Base-by-base conservation (phyloP, 257 asterid genomes). In the Gentiana macrophylla region DNA sequence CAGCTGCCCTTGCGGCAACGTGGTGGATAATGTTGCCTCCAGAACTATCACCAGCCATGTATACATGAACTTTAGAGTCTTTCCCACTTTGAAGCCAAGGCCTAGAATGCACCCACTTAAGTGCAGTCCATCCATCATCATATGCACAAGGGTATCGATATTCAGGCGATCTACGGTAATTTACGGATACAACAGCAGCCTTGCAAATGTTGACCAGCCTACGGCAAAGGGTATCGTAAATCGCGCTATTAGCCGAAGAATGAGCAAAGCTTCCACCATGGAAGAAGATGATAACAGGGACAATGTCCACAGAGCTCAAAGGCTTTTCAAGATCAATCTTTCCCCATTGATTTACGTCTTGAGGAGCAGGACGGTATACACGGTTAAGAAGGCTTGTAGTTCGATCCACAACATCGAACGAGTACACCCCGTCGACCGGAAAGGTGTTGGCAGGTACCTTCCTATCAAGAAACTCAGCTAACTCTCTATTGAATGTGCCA, bases 241-340 rank as follows among this genome's bases (percentile, higher is more conserved):
- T 77, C 10, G 79, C 77, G 64, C 82, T 72, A 52, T 77, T 70
- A 13, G 79, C 74, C 13, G 82, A 72, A 6, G 82, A 77, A 64
- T 77, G 82, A 37, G 72, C 53, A 45, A 77, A 77, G 61, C 82
- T 77, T 50, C 82, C 82, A 5, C 82, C 82, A 12, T 76, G 82
- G 56, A 72, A 76, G 67, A 69, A 76, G 3, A 72, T 5, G 13
- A 76, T 69, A 15, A 76, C 74, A 1, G 82, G 82, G 15, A 69
- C 70, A 37, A 67, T 47, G 36, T 76, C 82, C 1, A 69, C 67
- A 2, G 70, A 63, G 50, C 72, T 76, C 66, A 76, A 49, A 4
- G 79, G 77, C 38, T 66, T 69, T 13, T 72, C 79, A 36, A 76
- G 79, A 35, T 76, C 79, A 9, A 67, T 53, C n/a, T 52, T 69